Conservation (phyloP, 306 rosid genomes). For the Purshia tridentata region DNA sequence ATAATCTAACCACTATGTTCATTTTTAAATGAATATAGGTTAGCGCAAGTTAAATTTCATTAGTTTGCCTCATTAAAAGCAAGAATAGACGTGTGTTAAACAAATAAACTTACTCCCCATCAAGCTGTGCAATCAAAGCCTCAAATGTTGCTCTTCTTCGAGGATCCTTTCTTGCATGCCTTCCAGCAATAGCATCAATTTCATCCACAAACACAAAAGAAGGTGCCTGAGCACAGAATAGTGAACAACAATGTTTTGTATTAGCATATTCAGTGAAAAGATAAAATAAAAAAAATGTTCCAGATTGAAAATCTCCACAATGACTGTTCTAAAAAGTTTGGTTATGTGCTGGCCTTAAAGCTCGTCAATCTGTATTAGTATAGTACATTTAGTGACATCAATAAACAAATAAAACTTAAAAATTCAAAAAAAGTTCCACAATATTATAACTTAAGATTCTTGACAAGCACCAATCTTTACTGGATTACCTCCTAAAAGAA, state of each 20-base stretch:
- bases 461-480: background rate
- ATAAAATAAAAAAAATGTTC: background rate
- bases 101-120: slow-evolving; percentile 79
- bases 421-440: background rate
- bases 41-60: background rate
- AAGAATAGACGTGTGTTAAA: slow-evolving; percentile 9
- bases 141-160: slow-evolving; percentile 91
- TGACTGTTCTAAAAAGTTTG: background rate
- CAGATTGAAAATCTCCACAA: background rate
- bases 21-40: background rate
- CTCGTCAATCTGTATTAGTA: background rate
- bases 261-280: slow-evolving; percentile 1
- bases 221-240: slow-evolving; percentile 65
- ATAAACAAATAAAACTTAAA: background rate
- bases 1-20: background rate
- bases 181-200: slow-evolving; percentile 98
- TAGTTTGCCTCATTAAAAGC: background rate
- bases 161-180: slow-evolving; percentile 90
- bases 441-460: background rate
- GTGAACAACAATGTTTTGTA: background rate
- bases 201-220: slow-evolving; percentile 94
- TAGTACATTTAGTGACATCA: background rate
- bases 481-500: background rate
- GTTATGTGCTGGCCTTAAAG: background rate
- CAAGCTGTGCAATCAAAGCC: slow-evolving; percentile 90